Percentiles rank a stretch among this genome's conserved stretches.
These are phyloP conservation scores for Astrothelium subdiscretum DNA, from an alignment of 495 filamentous ascomycete species.

Conservation along the genomic window DNA sequence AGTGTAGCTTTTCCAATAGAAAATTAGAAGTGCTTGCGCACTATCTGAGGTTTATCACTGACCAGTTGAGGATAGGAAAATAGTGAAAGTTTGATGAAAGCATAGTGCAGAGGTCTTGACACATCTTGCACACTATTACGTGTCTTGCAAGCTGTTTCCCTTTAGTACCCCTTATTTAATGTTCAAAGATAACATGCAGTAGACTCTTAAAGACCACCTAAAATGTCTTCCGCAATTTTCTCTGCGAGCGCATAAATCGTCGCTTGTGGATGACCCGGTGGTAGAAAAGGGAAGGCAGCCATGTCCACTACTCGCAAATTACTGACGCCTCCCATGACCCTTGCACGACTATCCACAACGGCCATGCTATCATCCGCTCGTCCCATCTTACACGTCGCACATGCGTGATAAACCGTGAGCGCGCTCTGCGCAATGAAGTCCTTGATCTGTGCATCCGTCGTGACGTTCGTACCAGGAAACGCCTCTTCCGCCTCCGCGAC, in stretches of 20 bases:
- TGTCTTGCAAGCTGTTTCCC: too few species aligned
- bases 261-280: constrained; percentile 12
- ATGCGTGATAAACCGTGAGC: constrained; percentile 39
- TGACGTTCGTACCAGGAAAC: constrained; percentile 35
- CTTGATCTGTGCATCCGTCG: constrained; percentile 43
- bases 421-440: constrained; percentile 31
- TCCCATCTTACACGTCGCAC: constrained; percentile 35
- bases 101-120: too few species aligned
- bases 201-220: neutral
- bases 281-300: constrained; percentile 10
- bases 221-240: constrained; percentile 13
- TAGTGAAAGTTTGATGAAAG: too few species aligned
- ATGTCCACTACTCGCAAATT: constrained; percentile 15
- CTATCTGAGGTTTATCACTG: too few species aligned
- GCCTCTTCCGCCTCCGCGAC: constrained; percentile 34
- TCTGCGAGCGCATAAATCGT: constrained; percentile 10
- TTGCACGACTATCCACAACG: constrained; percentile 11
- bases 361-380: constrained; percentile 11
- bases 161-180: too few species aligned
- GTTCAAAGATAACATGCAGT: neutral
- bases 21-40: too few species aligned
- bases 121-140: too few species aligned
- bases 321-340: constrained; percentile 13
- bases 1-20: too few species aligned
- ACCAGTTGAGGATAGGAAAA: too few species aligned